phyloP scores from a whole-genome alignment of 1,139 yeast genomes.

The Candida labiduridarum region DNA sequence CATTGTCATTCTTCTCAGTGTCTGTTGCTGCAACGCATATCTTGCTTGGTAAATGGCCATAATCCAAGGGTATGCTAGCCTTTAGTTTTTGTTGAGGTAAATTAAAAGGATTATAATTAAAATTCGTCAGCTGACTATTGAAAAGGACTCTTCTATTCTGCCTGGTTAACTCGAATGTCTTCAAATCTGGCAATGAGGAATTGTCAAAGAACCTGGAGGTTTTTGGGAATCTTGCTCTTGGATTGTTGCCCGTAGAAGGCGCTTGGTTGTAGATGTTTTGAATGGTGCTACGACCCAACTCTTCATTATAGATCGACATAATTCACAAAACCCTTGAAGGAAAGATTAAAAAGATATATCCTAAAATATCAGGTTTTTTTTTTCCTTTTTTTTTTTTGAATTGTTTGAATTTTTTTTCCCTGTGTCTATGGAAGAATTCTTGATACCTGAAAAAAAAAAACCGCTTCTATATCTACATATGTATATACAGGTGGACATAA shows the following conservation, averaged over 20 bases:
- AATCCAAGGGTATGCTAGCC: conserved; percentile 40
- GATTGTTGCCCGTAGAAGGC: background rate
- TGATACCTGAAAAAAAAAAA: background rate
- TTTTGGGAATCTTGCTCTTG: conserved; percentile 28
- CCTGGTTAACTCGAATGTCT: conserved; percentile 22
- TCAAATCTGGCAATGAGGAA: conserved; percentile 31
- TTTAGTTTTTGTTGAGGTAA: conserved; percentile 47
- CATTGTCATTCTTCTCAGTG: conserved; percentile 16
- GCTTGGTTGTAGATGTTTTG: conserved; percentile 1
- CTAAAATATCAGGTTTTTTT: background rate
- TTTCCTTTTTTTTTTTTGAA: background rate
- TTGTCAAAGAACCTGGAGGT: conserved; percentile 38
- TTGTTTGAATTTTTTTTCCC: background rate
- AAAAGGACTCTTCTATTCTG: conserved; percentile 23
- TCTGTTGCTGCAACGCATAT: conserved; percentile 18
- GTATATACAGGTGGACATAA: too few species aligned
- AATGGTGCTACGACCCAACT: background rate
- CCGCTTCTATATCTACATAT: too few species aligned
- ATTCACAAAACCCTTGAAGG: background rate
- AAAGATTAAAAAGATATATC: background rate
- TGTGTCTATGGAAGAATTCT: background rate
- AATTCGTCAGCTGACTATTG: conserved; percentile 32
- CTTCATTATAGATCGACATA: conserved; percentile 1
- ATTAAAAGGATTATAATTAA: conserved; percentile 45
- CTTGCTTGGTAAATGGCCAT: conserved; percentile 32